phyloP scores from a whole-genome alignment of 495 filamentous ascomycete species.

The Xylaria cubensis region DNA sequence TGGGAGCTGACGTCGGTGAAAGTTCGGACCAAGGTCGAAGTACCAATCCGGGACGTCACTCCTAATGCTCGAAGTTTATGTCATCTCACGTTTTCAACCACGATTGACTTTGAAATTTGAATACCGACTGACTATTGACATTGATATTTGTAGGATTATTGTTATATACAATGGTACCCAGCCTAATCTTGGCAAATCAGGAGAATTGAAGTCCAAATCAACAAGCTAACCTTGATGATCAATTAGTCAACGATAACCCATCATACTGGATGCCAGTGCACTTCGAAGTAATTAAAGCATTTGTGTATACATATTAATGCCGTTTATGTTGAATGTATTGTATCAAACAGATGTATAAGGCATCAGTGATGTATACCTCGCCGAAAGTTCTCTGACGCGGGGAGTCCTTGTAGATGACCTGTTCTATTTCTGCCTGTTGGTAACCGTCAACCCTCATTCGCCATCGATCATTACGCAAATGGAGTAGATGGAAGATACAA shows the following conservation, averaged over 20 bases:
- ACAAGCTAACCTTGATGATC: not conserved
- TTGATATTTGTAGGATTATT: not conserved
- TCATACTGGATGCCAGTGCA: not conserved
- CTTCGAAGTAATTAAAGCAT: not conserved
- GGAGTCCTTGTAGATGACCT: not conserved
- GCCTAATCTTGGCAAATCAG: not conserved
- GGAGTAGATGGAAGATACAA: not conserved
- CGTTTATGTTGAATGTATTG: no score
- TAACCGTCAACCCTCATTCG: not conserved
- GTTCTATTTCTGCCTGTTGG: not conserved
- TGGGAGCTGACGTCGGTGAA: slow-evolving; percentile 35
- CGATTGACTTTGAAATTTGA: not conserved
- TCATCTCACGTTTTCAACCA: not conserved
- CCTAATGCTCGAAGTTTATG: not conserved
- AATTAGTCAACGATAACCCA: not conserved
- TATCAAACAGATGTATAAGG: not conserved
- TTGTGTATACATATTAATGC: not conserved
- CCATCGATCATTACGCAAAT: not conserved
- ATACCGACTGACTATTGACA: not conserved
- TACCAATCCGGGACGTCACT: slow-evolving; percentile 30
- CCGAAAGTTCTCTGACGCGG: not conserved
- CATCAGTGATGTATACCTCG: not conserved
- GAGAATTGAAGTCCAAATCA: not conserved
- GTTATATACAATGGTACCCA: no score
- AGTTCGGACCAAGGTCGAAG: slow-evolving; percentile 40